Evolutionary conservation across 768 basidiomycete genomes (phyloP).

Genomic region (Stropharia rugosoannulata): DNA sequence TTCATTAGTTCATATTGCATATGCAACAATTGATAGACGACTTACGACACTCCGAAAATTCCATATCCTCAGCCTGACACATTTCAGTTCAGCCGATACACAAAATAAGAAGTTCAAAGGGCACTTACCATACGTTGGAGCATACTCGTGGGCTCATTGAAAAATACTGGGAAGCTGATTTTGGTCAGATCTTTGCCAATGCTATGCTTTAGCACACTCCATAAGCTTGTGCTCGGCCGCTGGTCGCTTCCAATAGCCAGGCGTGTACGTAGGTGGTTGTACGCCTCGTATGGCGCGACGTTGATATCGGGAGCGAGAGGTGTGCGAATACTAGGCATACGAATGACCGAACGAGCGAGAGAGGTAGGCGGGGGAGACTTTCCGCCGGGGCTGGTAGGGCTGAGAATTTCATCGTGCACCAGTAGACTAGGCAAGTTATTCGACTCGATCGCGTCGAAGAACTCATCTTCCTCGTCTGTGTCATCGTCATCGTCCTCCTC

Average conservation of each 20-base stretch:
- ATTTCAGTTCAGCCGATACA: not conserved
- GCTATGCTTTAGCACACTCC: slow-evolving; percentile 92
- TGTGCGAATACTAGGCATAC: not conserved
- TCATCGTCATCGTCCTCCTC: slow-evolving; percentile 28
- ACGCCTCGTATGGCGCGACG: slow-evolving; percentile 59
- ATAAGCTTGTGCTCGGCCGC: slow-evolving; percentile 85
- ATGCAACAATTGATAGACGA: slow-evolving; percentile 16
- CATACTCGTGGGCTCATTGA: slow-evolving; percentile 96
- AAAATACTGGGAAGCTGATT: slow-evolving; percentile 93
- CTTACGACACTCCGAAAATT: slow-evolving; percentile 90
- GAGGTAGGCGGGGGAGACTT: not conserved
- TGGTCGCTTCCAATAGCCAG: slow-evolving; percentile 70
- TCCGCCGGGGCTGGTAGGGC: slow-evolving; percentile 32
- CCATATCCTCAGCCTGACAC: slow-evolving; percentile 87
- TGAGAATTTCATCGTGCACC: slow-evolving; percentile 62
- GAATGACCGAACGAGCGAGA: not conserved
- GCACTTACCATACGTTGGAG: slow-evolving; percentile 82
- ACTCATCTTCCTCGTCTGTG: slow-evolving; percentile 91
- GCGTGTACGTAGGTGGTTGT: slow-evolving; percentile 55
- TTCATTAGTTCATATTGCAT: not conserved
- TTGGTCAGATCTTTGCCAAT: slow-evolving; percentile 97
- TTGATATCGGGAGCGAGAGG: slow-evolving; percentile 15
- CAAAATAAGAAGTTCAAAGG: not conserved
- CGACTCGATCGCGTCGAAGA: slow-evolving; percentile 94
- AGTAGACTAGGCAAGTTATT: slow-evolving; percentile 76